Evolutionary conservation across 2,329 filamentous ascomycete species (phyloP).

Genomic region (Aspergillus fumigatus): DNA sequence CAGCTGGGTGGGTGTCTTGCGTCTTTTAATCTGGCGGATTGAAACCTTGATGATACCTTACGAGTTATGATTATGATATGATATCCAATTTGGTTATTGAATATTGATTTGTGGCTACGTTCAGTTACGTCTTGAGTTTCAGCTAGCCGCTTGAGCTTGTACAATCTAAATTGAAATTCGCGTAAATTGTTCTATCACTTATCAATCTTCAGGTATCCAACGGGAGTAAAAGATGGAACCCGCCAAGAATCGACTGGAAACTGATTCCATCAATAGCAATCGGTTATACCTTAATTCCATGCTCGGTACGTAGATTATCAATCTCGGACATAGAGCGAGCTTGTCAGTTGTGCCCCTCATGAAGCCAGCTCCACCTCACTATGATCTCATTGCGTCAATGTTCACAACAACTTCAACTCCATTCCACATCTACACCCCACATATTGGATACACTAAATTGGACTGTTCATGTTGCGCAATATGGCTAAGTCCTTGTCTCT

Average conservation of each 20-base stretch:
- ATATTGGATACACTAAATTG: neutral
- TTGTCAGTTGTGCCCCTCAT: neutral
- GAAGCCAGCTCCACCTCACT: neutral
- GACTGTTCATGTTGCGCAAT: neutral
- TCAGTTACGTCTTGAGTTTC: neutral
- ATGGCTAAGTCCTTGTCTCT: slow-evolving; percentile 20
- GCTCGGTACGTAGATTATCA: neutral
- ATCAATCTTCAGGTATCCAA: neutral
- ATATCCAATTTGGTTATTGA: neutral
- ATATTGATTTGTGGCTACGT: neutral
- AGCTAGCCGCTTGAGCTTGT: neutral
- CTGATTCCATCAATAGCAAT: neutral
- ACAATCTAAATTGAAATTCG: neutral
- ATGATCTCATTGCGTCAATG: neutral
- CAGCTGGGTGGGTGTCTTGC: no score
- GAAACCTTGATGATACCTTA: neutral
- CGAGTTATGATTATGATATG: neutral
- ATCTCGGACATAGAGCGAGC: neutral
- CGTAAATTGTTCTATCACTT: neutral
- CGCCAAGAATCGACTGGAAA: neutral
- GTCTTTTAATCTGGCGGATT: neutral
- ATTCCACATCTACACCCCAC: neutral
- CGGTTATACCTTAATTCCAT: neutral
- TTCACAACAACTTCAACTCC: neutral
- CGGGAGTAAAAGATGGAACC: neutral